Base-by-base conservation (phyloP, 2,329 filamentous ascomycete genomes). In the Rhytidhysteron rufulum region DNA sequence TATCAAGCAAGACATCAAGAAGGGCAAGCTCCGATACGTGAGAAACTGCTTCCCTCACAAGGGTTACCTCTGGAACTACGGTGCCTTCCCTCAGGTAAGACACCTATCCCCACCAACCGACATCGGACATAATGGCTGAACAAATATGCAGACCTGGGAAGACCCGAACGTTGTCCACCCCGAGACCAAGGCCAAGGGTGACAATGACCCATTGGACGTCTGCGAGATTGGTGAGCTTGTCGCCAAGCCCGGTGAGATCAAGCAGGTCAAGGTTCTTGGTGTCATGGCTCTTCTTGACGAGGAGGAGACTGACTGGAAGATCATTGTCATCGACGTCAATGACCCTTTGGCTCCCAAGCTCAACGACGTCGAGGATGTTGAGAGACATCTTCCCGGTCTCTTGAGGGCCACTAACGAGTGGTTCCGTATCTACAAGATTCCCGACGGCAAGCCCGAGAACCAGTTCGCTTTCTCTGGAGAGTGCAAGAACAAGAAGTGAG, bases 361-460 rank as follows among this genome's bases (percentile, higher is more conserved):
- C 67, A 91, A 98, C 76, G 91, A 97, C 70, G 85, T 97, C 50
- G 93, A 97, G 81, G 93, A 98, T 67, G 93, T 98, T 57, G 93
- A 98, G 82, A 85, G 91, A 66, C 93, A 97, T 77, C 84, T 98
- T 43, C 93, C 93, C 46, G 93, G 93, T 60, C 88, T 98, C 45
- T 81, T 98, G 69, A 86, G 93, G 57, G 93, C 93, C 66, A 97
- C 91, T 67, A 98, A 98, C 68, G 93, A 98, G 79, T 98, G 93
- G 93, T 98, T 98, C 89, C 89, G 93, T 72, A 98, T 98, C 82
- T 98, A 98, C 86, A 98, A 98, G 82, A 98, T 98, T 74, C 93
- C 93, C 67, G 93, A 98, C 68, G 93, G 93, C 79, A 98, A 98
- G 89, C 90, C 91, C 62, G 93, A 98, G 86, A 98, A 98, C 83